A percentile compares a stretch with the other conserved stretches of the same genome.
Evolutionary conservation across 108 stramenopile genomes (phyloP).

Genomic region (Nannochloropsis gaditana): DNA sequence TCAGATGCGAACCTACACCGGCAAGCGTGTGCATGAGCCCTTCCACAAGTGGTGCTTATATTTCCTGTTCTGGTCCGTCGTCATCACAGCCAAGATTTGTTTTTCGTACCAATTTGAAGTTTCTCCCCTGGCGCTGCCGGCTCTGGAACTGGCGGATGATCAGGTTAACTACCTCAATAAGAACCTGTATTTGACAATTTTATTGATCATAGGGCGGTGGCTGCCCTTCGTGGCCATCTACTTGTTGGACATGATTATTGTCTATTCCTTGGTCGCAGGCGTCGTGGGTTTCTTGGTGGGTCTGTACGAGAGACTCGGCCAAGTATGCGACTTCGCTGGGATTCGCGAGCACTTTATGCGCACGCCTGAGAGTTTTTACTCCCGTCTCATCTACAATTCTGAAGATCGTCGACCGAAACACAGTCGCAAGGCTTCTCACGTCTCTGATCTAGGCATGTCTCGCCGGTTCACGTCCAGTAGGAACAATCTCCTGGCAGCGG

Average conservation of each 20-base stretch:
- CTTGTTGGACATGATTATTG: constrained; percentile 90
- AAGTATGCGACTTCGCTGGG: constrained; percentile 45
- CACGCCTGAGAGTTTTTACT: constrained; percentile 38
- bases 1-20: constrained; percentile 16
- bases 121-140: constrained; percentile 81
- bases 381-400: constrained; percentile 7
- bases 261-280: constrained; percentile 90
- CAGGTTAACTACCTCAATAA: constrained; percentile 76
- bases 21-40: constrained; percentile 64
- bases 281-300: constrained; percentile 85
- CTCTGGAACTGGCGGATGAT: constrained; percentile 85
- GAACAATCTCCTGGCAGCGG: constrained; percentile 26
- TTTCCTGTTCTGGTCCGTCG: constrained; percentile 76
- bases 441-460: not conserved
- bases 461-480: not conserved
- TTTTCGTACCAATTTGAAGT: constrained; percentile 92
- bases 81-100: constrained; percentile 84
- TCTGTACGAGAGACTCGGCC: constrained; percentile 80
- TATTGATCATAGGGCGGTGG: constrained; percentile 76
- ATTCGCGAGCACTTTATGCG: constrained; percentile 50
- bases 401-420: not conserved
- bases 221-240: constrained; percentile 88
- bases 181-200: constrained; percentile 23
- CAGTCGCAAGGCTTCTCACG: not conserved
- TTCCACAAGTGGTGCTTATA: constrained; percentile 67